Evolutionary conservation across 1,284 basidiomycete species (phyloP).

Genomic region (Fistulina hepatica): DNA sequence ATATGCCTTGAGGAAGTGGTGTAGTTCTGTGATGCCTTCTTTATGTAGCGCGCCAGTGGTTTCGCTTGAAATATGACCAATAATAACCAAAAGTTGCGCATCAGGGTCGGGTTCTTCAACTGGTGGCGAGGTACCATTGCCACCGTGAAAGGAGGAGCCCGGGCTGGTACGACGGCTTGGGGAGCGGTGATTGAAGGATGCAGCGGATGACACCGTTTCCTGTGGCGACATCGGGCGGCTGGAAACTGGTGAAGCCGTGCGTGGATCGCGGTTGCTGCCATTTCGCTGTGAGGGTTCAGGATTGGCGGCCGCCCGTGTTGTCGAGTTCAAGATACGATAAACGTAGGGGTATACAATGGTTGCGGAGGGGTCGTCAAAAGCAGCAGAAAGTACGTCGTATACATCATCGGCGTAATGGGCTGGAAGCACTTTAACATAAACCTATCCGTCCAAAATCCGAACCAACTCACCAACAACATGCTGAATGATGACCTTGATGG

Average conservation of each 20-base stretch:
- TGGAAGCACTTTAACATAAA: conserved; percentile 27
- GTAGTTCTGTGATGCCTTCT: conserved; percentile 91
- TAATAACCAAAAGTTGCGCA: conserved; percentile 71
- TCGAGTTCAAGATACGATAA: conserved; percentile 73
- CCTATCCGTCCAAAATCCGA: conserved; percentile 5
- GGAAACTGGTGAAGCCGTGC: conserved; percentile 43
- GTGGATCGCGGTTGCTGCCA: conserved; percentile 26
- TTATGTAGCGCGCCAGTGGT: conserved; percentile 74
- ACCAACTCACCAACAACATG: conserved; percentile 76
- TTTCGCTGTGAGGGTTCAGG: conserved; percentile 17
- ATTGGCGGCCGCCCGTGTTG: conserved; percentile 33
- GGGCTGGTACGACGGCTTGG: conserved; percentile 57
- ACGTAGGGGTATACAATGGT: conserved; percentile 80
- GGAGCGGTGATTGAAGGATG: conserved; percentile 41
- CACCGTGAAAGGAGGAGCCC: conserved; percentile 46
- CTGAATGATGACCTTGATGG: conserved; percentile 96
- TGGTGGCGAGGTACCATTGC: conserved; percentile 34
- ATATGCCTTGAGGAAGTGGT: conserved; percentile 87
- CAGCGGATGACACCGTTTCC: conserved; percentile 40
- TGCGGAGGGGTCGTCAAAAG: conserved; percentile 74
- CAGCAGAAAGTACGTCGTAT: conserved; percentile 67
- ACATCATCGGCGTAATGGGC: conserved; percentile 72
- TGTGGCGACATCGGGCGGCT: conserved; percentile 57
- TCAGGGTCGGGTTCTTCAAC: conserved; percentile 72
- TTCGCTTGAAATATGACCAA: conserved; percentile 84